Evolutionary conservation across 2,329 filamentous ascomycete genomes (phyloP).

Genomic region (Colletotrichum australisinense): DNA sequence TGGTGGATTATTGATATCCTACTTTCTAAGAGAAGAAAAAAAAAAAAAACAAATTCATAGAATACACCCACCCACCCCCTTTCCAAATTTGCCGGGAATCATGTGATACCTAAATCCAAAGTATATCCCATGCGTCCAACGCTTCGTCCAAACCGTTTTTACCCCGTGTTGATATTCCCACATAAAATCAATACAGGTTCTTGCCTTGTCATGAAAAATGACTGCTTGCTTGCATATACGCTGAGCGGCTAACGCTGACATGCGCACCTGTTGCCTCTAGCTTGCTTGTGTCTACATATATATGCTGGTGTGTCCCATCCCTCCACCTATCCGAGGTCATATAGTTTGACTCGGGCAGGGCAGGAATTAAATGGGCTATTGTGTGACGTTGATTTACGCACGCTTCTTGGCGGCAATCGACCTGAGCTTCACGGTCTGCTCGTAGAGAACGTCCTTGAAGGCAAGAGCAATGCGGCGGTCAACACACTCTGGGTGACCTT

Average conservation of each 20-base stretch:
- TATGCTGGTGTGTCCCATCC: slow-evolving; percentile 4
- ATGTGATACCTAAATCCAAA: slow-evolving; percentile 16
- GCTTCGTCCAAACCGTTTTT: slow-evolving; percentile 5
- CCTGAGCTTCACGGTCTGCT: slow-evolving; percentile 78
- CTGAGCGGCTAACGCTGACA: slow-evolving; percentile 14
- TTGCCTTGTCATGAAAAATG: not conserved
- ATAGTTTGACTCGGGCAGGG: slow-evolving; percentile 38
- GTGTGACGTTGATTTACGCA: not conserved
- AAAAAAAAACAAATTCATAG: not conserved
- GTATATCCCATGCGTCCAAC: not conserved
- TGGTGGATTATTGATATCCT: slow-evolving; percentile 9
- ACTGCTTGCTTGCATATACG: slow-evolving; percentile 4
- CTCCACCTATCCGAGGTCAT: not conserved
- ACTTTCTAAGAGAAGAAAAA: not conserved
- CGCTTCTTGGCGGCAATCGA: slow-evolving; percentile 54
- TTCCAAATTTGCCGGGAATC: slow-evolving; percentile 5
- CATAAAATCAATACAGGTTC: slow-evolving; percentile 22
- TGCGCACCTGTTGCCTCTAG: slow-evolving; percentile 15
- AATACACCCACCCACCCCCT: not conserved
- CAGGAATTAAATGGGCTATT: not conserved
- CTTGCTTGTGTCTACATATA: slow-evolving; percentile 21
- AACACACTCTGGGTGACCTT: slow-evolving; percentile 98
- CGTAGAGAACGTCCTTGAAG: slow-evolving; percentile 97
- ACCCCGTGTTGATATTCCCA: slow-evolving; percentile 10
- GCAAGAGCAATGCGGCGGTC: slow-evolving; percentile 94